Evolutionary conservation across 2,329 filamentous ascomycete species (phyloP), one percentile per base, ranked within the genome.

Genomic region (Blumeria hordei): DNA sequence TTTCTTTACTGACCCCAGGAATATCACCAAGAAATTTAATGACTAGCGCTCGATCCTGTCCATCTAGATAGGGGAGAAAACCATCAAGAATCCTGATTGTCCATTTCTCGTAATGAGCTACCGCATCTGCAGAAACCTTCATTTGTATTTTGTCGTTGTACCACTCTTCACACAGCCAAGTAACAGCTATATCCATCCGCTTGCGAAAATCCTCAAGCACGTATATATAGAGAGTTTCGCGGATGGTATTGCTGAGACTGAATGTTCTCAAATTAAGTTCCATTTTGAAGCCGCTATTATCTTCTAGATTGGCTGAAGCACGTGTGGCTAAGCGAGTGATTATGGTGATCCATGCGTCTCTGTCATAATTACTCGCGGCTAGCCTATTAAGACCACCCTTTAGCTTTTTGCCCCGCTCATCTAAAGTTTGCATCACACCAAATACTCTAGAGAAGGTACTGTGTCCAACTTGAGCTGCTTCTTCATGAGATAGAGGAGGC

Each of bases 121-220:
- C 72, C 7, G 74, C 73, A 43, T 74, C 71, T 10, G 66, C 65
- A 51, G 64, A 67, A 53, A 65, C 61, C 57, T 69, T 70, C 45
- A 61, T 68, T 55, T 74, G 69, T 35, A 87, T 68, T 45, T 73
- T 80, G 66, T 96, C 90, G 62, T 88, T 93, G 68, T 94, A 96
- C 90, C 92, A 98, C 69, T 98, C 92, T 67, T 98, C 92, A 62
- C 83, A 94, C 14, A 98, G 74, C 92, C 92, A 98, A 7, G 83
- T 81, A 54, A 96, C 87, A 1, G 88, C 90, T 21, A 92, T 77
- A 61, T 93, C 88, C 59, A 96, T 88, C 45, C 92, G 81, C 58
- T 77, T 81, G 55, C 90, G 80, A 69, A 94, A 98, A 65, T 96
- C 90, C 59, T 93, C 87, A 59, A 96, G 77, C 51, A 96, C 77